Conservation (phyloP, 2,329 filamentous ascomycete genomes). For the Zopfia rhizophila region DNA sequence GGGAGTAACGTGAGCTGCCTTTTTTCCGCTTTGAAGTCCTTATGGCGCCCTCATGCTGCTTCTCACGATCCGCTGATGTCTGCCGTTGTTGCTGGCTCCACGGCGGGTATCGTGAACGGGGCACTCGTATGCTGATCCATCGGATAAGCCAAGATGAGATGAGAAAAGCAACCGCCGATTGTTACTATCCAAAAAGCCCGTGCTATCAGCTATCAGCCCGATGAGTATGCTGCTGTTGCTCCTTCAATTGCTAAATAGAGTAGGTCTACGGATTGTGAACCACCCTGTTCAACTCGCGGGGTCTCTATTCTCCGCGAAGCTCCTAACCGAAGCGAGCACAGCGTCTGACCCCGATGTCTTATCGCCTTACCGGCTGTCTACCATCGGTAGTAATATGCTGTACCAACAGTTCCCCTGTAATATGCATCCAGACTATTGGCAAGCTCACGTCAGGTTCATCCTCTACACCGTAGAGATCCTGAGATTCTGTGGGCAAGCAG, state of each 20-base stretch:
- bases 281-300: not conserved
- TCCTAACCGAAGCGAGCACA: too few relatives aligned
- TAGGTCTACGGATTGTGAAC: too few relatives aligned
- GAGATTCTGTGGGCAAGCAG: conserved; percentile 31
- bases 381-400: conserved; percentile 29
- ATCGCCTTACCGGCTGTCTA: conserved; percentile 45
- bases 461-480: conserved; percentile 27
- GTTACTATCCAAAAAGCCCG: too few relatives aligned
- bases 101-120: conserved; percentile 31
- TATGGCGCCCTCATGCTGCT: conserved; percentile 17
- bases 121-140: conserved; percentile 42
- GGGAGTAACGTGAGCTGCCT: too few relatives aligned
- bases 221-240: too few relatives aligned
- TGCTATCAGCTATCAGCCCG: too few relatives aligned
- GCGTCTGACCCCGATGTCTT: conserved; percentile 32
- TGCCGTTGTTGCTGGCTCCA: conserved; percentile 21
- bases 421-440: conserved; percentile 20
- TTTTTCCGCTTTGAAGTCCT: too few relatives aligned
- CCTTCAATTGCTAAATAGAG: too few relatives aligned
- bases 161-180: too few relatives aligned
- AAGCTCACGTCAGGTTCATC: conserved; percentile 40
- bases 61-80: conserved; percentile 16
- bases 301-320: too few relatives aligned
- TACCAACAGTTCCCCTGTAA: conserved; percentile 35
- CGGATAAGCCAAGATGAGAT: conserved; percentile 42